Evolutionary conservation across 768 basidiomycete genomes (phyloP).

Genomic region (Trametes elegans): DNA sequence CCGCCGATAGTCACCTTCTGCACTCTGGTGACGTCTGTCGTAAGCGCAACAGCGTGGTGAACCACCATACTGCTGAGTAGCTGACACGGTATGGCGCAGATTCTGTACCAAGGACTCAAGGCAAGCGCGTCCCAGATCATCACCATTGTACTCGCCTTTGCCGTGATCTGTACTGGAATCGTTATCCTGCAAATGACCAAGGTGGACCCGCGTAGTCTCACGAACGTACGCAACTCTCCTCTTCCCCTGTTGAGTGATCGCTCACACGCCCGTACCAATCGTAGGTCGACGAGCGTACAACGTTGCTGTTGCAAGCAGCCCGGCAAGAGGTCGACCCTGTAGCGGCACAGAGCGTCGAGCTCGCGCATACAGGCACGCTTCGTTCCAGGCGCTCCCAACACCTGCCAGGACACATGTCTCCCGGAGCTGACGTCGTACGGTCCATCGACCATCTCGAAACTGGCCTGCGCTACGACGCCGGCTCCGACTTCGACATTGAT

Average conservation of each 20-base stretch:
- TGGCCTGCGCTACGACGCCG: slow-evolving; percentile 6
- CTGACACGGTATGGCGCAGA: slow-evolving; percentile 37
- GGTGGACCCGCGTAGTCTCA: slow-evolving; percentile 76
- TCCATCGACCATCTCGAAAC: slow-evolving; percentile 14
- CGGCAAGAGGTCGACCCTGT: slow-evolving; percentile 43
- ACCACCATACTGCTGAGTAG: not conserved
- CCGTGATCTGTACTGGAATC: slow-evolving; percentile 86
- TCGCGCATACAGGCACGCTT: slow-evolving; percentile 15
- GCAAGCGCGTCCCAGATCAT: slow-evolving; percentile 75
- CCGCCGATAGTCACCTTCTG: slow-evolving; percentile 67
- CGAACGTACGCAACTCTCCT: slow-evolving; percentile 29
- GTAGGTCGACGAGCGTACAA: slow-evolving; percentile 80
- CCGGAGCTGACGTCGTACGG: not conserved
- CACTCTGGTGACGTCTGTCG: slow-evolving; percentile 76
- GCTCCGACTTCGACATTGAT: slow-evolving; percentile 16
- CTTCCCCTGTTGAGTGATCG: not conserved
- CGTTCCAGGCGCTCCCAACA: slow-evolving; percentile 19
- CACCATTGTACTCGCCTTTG: slow-evolving; percentile 85
- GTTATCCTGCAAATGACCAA: slow-evolving; percentile 92
- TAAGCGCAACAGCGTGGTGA: no score
- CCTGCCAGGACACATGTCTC: not conserved
- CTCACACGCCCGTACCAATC: not conserved
- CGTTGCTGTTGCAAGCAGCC: slow-evolving; percentile 81
- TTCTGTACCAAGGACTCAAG: slow-evolving; percentile 84
- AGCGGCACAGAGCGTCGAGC: slow-evolving; percentile 18